These are phyloP conservation scores for Whalleya microplaca DNA, from an alignment of 2,329 filamentous ascomycete species.

Conservation along the genomic window DNA sequence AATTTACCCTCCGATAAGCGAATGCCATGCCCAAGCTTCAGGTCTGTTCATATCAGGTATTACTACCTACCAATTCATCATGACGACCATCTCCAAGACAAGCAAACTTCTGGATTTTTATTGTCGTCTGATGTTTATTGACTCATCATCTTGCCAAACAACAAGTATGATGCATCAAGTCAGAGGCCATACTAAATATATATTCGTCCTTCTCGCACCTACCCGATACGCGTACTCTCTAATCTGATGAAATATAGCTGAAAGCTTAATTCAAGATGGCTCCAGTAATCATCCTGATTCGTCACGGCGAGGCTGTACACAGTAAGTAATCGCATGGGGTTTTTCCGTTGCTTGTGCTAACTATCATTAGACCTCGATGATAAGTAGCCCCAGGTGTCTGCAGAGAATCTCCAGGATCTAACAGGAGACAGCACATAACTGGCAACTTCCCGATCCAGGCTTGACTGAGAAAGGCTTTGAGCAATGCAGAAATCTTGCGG, in stretches of 20 bases:
- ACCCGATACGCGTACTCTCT: background rate
- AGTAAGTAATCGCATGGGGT: slow-evolving; percentile 35
- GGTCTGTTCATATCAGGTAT: background rate
- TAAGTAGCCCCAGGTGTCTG: slow-evolving; percentile 28
- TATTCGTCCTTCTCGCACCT: slow-evolving; percentile 2
- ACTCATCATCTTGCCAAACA: slow-evolving; percentile 1
- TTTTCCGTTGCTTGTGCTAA: slow-evolving; percentile 9
- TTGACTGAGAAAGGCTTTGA: slow-evolving; percentile 36
- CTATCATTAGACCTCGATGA: slow-evolving; percentile 33
- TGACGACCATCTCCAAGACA: background rate
- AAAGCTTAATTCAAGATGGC: slow-evolving; percentile 36
- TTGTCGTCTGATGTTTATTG: background rate
- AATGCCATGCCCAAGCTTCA: slow-evolving; percentile 21
- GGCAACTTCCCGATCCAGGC: slow-evolving; percentile 34
- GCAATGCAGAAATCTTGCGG: slow-evolving; percentile 33
- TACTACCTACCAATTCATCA: background rate
- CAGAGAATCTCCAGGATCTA: slow-evolving; percentile 19
- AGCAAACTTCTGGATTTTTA: slow-evolving; percentile 6
- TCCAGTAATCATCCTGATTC: slow-evolving; percentile 45
- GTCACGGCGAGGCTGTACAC: slow-evolving; percentile 46
- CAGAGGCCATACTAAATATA: slow-evolving; percentile 6
- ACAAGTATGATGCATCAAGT: slow-evolving; percentile 19
- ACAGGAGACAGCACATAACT: slow-evolving; percentile 34
- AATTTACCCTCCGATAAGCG: slow-evolving; percentile 18
- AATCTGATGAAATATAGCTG: background rate